phyloP scores from a whole-genome alignment of 2,329 filamentous ascomycete species.

The Colletotrichum somersetense region DNA sequence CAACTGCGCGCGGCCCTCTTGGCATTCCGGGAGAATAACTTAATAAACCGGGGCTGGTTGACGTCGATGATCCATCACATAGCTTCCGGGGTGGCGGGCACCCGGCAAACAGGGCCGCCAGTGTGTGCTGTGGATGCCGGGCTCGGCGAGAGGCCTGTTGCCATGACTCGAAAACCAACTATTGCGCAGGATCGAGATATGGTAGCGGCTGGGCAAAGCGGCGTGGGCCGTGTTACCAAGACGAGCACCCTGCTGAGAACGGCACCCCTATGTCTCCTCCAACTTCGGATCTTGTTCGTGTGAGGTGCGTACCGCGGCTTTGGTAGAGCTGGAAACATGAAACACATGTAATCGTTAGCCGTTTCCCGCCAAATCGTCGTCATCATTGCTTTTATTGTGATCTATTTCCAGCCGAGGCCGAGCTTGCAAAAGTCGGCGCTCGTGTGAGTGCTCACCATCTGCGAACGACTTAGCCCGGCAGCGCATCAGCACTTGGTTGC shows the following conservation, averaged over 20 bases:
- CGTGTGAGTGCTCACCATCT: neutral
- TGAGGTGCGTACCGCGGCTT: neutral
- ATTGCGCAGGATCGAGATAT: slow-evolving; percentile 12
- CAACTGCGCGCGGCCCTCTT: neutral
- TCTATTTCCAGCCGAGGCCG: slow-evolving; percentile 2
- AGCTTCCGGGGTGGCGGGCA: slow-evolving; percentile 18
- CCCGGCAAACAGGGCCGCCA: slow-evolving; percentile 18
- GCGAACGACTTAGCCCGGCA: slow-evolving; percentile 22
- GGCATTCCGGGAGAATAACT: slow-evolving; percentile 10
- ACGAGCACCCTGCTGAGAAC: neutral
- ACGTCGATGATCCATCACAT: slow-evolving; percentile 39
- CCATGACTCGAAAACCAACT: neutral
- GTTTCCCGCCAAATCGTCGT: slow-evolving; percentile 17
- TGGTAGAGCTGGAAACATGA: neutral
- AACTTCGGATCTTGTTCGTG: slow-evolving; percentile 4
- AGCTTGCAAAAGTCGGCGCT: slow-evolving; percentile 16
- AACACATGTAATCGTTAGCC: slow-evolving; percentile 2
- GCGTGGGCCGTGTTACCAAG: slow-evolving; percentile 15
- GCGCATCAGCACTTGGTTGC: neutral
- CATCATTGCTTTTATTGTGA: neutral
- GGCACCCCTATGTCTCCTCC: neutral
- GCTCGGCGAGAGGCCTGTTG: slow-evolving; percentile 3
- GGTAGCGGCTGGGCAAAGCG: slow-evolving; percentile 19
- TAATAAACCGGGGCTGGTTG: slow-evolving; percentile 29
- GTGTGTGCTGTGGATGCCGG: slow-evolving; percentile 30